These are phyloP conservation scores for Penicillium sclerotigenum DNA, from an alignment of 2,329 filamentous ascomycete genomes.

Conservation along the genomic window DNA sequence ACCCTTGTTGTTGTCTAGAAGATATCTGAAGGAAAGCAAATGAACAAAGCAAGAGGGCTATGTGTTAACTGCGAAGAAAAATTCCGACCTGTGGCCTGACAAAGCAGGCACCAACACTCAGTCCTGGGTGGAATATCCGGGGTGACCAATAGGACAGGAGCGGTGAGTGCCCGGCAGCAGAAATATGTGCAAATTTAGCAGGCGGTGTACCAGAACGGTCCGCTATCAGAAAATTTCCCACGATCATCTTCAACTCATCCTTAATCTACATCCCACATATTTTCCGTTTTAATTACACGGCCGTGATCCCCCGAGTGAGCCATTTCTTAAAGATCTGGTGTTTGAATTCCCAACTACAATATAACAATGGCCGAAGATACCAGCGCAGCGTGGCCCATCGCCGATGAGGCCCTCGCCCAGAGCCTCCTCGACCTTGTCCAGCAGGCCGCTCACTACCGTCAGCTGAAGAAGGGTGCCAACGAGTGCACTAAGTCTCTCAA, in stretches of 20 bases:
- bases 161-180: not conserved
- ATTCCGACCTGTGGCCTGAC: not conserved
- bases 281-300: conserved; percentile 16
- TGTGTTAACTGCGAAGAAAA: too few relatives aligned
- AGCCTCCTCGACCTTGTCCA: conserved; percentile 81
- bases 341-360: conserved; percentile 9
- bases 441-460: conserved; percentile 60
- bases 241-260: conserved; percentile 1
- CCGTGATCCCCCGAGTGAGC: conserved; percentile 42
- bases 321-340: conserved; percentile 28
- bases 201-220: conserved; percentile 4
- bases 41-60: not conserved
- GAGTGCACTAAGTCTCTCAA: conserved; percentile 85
- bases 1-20: not conserved
- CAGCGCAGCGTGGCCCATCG: conserved; percentile 62
- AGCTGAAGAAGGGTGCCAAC: conserved; percentile 88
- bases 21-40: not conserved
- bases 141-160: not conserved
- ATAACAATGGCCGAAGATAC: conserved; percentile 35
- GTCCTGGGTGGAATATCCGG: not conserved
- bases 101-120: not conserved
- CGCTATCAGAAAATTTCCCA: conserved; percentile 2
- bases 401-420: conserved; percentile 71
- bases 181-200: not conserved
- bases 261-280: conserved; percentile 1